These are phyloP conservation scores for Zymoseptoria passerinii DNA, from an alignment of 2,329 filamentous ascomycete genomes.

Conservation along the genomic window DNA sequence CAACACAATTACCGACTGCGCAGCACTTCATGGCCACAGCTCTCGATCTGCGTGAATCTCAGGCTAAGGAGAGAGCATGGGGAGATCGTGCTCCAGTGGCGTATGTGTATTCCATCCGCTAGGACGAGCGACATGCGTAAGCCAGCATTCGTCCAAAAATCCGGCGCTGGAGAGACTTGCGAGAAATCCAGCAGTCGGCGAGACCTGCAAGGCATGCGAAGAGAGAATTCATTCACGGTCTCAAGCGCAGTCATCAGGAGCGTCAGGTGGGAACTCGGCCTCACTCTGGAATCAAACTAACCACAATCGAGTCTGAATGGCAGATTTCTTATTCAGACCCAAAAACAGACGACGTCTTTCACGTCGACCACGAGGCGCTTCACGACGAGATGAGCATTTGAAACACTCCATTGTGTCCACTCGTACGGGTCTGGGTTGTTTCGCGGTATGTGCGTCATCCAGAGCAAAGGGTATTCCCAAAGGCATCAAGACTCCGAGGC, in stretches of 20 bases:
- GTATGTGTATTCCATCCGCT: too few species aligned
- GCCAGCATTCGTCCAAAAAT: too few species aligned
- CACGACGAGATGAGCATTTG: neutral
- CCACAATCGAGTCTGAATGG: constrained; percentile 6
- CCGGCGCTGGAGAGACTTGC: too few species aligned
- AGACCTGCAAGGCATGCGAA: neutral
- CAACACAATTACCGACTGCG: too few species aligned
- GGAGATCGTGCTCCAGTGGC: too few species aligned
- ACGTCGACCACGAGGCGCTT: neutral
- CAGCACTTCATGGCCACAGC: too few species aligned
- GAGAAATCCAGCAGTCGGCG: neutral
- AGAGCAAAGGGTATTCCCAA: neutral
- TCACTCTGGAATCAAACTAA: neutral
- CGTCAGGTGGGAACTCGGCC: neutral
- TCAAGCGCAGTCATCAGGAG: neutral
- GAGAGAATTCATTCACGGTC: neutral
- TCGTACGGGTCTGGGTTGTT: neutral
- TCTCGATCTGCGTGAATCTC: too few species aligned
- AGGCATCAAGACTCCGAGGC: too few species aligned
- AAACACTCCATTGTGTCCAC: neutral
- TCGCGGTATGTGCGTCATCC: neutral
- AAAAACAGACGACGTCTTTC: neutral
- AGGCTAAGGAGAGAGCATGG: too few species aligned
- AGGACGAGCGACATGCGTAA: too few species aligned
- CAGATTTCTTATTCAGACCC: neutral